A percentile compares a stretch with the other conserved stretches of the same genome.
Evolutionary conservation across 202 grass and related monocot genomes (phyloP).

Genomic region (Carex sylvatica): DNA sequence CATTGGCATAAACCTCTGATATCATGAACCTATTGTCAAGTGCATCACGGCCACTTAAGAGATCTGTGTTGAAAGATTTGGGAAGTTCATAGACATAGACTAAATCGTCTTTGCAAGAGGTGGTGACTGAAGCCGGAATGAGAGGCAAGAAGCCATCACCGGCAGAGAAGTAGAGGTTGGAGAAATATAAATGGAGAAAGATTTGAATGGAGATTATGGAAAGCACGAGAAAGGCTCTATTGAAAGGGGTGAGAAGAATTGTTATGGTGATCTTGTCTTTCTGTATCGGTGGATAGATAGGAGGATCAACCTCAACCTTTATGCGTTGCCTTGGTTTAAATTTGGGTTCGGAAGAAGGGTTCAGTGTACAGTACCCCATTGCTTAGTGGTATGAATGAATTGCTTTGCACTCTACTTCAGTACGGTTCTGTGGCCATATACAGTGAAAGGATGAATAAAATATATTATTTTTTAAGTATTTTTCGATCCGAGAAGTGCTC

Average conservation of each 20-base stretch:
- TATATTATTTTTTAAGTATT: neutral
- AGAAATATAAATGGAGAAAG: neutral
- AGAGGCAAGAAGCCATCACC: conserved; percentile 15
- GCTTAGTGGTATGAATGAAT: neutral
- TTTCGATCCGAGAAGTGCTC: conserved; percentile 18
- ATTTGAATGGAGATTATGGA: conserved; percentile 8
- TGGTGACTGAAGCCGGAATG: neutral
- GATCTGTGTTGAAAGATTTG: conserved; percentile 51
- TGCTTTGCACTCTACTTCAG: neutral
- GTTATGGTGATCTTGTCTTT: conserved; percentile 28
- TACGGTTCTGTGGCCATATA: neutral
- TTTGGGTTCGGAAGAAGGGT: neutral
- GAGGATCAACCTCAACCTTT: neutral
- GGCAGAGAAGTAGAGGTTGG: neutral
- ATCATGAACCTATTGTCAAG: conserved; percentile 52
- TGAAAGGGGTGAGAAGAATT: conserved; percentile 24
- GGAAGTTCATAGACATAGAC: conserved; percentile 85
- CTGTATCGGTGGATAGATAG: neutral
- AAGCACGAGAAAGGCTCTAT: conserved; percentile 8
- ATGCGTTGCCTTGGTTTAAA: neutral
- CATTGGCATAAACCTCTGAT: conserved; percentile 58
- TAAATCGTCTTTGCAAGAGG: conserved; percentile 37
- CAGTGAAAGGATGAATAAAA: neutral
- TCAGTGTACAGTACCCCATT: conserved; percentile 25
- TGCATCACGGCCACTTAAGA: conserved; percentile 45